Evolutionary conservation across 1,284 basidiomycete genomes (phyloP).

Genomic region (Butyriboletus appendiculatus): DNA sequence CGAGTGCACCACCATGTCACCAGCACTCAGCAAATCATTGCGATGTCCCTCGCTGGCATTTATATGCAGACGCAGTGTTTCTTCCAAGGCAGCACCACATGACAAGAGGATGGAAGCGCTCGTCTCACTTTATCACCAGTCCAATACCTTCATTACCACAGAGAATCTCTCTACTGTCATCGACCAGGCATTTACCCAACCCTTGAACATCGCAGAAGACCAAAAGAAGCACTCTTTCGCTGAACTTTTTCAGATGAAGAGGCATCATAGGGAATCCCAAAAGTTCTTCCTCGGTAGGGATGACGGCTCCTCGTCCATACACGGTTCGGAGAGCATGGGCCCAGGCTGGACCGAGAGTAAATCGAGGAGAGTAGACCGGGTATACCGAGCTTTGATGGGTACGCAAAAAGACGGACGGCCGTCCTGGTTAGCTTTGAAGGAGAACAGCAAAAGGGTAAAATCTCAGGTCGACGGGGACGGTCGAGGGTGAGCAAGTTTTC

Average conservation of each 20-base stretch:
- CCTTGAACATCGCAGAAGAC: slow-evolving; percentile 14
- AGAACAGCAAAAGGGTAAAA: slow-evolving; percentile 41
- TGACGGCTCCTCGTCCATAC: not conserved
- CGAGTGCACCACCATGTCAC: slow-evolving; percentile 13
- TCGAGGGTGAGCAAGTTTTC: slow-evolving; percentile 30
- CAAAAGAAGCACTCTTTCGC: slow-evolving; percentile 18
- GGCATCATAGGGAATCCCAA: slow-evolving; percentile 35
- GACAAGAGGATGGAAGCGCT: slow-evolving; percentile 69
- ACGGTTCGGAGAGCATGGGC: slow-evolving; percentile 26
- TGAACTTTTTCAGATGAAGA: slow-evolving; percentile 28
- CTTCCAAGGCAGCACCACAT: slow-evolving; percentile 23
- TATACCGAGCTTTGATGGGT: slow-evolving; percentile 63
- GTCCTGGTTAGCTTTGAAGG: slow-evolving; percentile 57
- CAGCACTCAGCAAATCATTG: slow-evolving; percentile 3
- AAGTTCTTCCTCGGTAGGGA: slow-evolving; percentile 41
- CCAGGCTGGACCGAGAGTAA: slow-evolving; percentile 39
- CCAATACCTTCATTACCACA: slow-evolving; percentile 64
- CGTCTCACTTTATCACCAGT: slow-evolving; percentile 71
- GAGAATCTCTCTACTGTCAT: slow-evolving; percentile 65
- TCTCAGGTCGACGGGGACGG: slow-evolving; percentile 31
- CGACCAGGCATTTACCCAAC: slow-evolving; percentile 55
- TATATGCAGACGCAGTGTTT: slow-evolving; percentile 16
- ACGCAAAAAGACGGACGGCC: slow-evolving; percentile 46
- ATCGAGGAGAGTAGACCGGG: slow-evolving; percentile 44
- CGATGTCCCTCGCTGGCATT: slow-evolving; percentile 8